Conservation (phyloP, 2,329 filamentous ascomycete species). For the Cordyceps militaris region DNA sequence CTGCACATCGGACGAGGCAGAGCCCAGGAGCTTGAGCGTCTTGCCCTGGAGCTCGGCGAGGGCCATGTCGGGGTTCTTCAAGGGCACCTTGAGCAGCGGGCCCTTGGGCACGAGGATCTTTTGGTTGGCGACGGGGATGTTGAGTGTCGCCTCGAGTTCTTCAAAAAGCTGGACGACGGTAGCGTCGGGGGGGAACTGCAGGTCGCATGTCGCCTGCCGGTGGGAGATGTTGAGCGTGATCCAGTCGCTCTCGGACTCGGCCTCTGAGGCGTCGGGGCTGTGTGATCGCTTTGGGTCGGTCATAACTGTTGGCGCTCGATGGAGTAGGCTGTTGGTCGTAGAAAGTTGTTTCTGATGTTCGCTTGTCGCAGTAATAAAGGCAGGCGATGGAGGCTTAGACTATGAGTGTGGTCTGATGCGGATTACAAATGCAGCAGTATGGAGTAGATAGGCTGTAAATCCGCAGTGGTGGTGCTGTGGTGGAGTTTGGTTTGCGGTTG, state of each 20-base stretch:
- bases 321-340: not conserved
- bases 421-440: constrained; percentile 12
- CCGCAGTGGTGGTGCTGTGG: not conserved
- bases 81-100: constrained; percentile 57
- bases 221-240: constrained; percentile 41
- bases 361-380: not conserved
- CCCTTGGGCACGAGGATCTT: constrained; percentile 62
- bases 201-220: constrained; percentile 37
- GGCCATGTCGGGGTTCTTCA: constrained; percentile 48
- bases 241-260: constrained; percentile 21
- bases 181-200: constrained; percentile 37
- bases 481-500: not conserved
- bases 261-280: constrained; percentile 11
- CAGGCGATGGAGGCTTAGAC: not conserved
- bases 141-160: constrained; percentile 47
- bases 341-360: too few relatives aligned
- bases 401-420: not conserved
- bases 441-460: not conserved
- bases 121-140: constrained; percentile 56
- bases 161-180: constrained; percentile 53
- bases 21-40: constrained; percentile 60
- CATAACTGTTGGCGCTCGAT: constrained; percentile 9
- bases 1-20: constrained; percentile 51
- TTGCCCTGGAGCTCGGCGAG: constrained; percentile 44
- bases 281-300: constrained; percentile 1